phyloP scores from a whole-genome alignment of 1,139 yeast species.

The Hansenula lynferdii region DNA sequence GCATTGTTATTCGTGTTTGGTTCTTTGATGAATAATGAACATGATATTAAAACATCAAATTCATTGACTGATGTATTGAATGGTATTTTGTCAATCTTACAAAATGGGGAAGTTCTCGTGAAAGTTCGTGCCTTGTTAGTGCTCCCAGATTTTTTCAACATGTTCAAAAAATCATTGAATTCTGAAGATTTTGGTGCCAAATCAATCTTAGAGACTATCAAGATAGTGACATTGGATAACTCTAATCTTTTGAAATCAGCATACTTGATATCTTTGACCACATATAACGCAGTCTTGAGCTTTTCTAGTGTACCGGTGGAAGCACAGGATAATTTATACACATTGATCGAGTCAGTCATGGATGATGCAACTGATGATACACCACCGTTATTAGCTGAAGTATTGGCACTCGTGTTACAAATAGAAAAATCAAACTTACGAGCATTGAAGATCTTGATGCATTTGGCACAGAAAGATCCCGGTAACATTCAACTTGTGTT shows the following conservation, averaged over 20 bases:
- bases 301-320: slow-evolving; percentile 25
- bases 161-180: slow-evolving; percentile 35
- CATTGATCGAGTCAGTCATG: slow-evolving; percentile 38
- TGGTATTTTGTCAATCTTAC: slow-evolving; percentile 6
- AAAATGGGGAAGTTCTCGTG: slow-evolving; percentile 21
- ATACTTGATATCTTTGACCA: slow-evolving; percentile 48
- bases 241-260: slow-evolving; percentile 36
- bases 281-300: slow-evolving; percentile 45
- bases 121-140: slow-evolving; percentile 42
- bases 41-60: not conserved
- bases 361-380: slow-evolving; percentile 79
- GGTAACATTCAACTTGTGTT: slow-evolving; percentile 62
- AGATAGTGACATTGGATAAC: slow-evolving; percentile 21
- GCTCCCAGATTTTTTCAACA: slow-evolving; percentile 54
- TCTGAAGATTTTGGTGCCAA: slow-evolving; percentile 34
- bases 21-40: slow-evolving; percentile 8
- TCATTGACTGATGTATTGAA: slow-evolving; percentile 8
- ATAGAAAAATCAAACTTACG: slow-evolving; percentile 35
- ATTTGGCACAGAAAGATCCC: slow-evolving; percentile 68
- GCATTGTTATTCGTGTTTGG: slow-evolving; percentile 27
- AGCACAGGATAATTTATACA: slow-evolving; percentile 25
- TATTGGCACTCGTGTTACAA: slow-evolving; percentile 51
- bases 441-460: slow-evolving; percentile 51
- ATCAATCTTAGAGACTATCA: slow-evolving; percentile 31
- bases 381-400: slow-evolving; percentile 70